Evolutionary conservation across 2,329 filamentous ascomycete species (phyloP).

Genomic region (Claviceps arundinis): DNA sequence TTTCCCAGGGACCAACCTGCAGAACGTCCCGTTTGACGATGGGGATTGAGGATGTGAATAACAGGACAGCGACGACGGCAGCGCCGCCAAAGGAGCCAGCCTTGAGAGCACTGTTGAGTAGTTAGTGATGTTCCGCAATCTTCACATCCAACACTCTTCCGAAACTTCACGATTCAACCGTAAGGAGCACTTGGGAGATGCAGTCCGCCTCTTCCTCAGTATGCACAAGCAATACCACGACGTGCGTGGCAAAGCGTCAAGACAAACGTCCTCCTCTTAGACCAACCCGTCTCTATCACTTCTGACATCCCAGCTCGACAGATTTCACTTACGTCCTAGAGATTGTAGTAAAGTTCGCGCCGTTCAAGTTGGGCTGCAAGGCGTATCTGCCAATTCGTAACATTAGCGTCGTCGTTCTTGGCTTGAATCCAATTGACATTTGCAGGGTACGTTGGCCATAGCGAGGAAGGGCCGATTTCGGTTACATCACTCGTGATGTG

Average conservation of each 20-base stretch:
- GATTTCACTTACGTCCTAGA: conserved; percentile 38
- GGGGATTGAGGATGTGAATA: conserved; percentile 49
- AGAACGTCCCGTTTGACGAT: conserved; percentile 47
- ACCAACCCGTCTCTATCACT: neutral
- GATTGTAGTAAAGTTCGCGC: conserved; percentile 31
- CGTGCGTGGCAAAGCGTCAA: neutral
- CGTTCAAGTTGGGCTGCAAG: conserved; percentile 40
- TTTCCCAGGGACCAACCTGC: conserved; percentile 26
- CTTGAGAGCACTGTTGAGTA: conserved; percentile 4
- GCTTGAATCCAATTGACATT: neutral
- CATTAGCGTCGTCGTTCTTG: conserved; percentile 14
- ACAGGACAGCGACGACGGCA: conserved; percentile 43
- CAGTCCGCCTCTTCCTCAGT: neutral
- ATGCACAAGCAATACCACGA: neutral
- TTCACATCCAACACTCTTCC: neutral
- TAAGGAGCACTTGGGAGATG: neutral
- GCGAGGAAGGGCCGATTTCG: neutral
- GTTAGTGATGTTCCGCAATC: neutral
- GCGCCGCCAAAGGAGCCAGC: conserved; percentile 43
- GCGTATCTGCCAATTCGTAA: conserved; percentile 35
- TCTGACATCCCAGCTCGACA: neutral
- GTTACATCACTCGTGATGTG: neutral
- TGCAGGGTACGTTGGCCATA: neutral
- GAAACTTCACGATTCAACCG: neutral
- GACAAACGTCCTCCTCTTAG: neutral